Base-by-base conservation (phyloP, 495 filamentous ascomycete species). In the Coniosporium apollinis region DNA sequence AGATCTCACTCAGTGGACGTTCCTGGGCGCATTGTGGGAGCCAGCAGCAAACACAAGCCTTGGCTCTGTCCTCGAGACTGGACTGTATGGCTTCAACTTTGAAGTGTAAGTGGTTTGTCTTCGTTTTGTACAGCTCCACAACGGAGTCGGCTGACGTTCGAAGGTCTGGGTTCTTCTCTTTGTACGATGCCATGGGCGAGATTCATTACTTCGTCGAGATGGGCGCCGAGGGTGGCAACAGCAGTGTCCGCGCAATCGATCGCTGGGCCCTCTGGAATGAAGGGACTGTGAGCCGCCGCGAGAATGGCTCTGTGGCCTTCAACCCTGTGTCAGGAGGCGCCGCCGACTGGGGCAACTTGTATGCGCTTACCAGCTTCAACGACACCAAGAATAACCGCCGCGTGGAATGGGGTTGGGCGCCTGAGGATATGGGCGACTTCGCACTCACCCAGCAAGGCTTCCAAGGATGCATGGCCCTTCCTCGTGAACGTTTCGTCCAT, bases 41-140 rank as follows among this genome's bases (percentile, higher is more conserved):
- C 46, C 59, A 2, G 54, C 58, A 14, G 51, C 56, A 19, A 68
- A 69, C 38, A 44, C 35, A 1, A 44, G 34, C 14, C 37, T 57
- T 0, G 52, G 47, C 1, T 47, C 46, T 16, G 45, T 63, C 26
- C 45, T 55, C 9, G 51, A 55, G 28, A 66, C 66, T 0, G 64
- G 66, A 3, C 56, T 61, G n/a, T 59, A 65, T 25, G 66, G 62
- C 0, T 64, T 61, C 33, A 74, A 73, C 47, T 73, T 70, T 52
- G 69, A 74, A 46, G 65, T 71, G n/a, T n/a, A n/a, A n/a, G n/a
- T n/a, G n/a, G n/a, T n/a, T n/a, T n/a, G n/a, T n/a, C n/a, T n/a
- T n/a, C n/a, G n/a, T n/a, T n/a, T n/a, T n/a, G n/a, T n/a, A n/a
- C n/a, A n/a, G n/a, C n/a, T n/a, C n/a, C n/a, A n/a, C n/a, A n/a